Percentiles rank a stretch among this genome's conserved stretches.
These are phyloP conservation scores for Nyssa sinensis DNA, from an alignment of 148 eudicot genomes.

Conservation along the genomic window DNA sequence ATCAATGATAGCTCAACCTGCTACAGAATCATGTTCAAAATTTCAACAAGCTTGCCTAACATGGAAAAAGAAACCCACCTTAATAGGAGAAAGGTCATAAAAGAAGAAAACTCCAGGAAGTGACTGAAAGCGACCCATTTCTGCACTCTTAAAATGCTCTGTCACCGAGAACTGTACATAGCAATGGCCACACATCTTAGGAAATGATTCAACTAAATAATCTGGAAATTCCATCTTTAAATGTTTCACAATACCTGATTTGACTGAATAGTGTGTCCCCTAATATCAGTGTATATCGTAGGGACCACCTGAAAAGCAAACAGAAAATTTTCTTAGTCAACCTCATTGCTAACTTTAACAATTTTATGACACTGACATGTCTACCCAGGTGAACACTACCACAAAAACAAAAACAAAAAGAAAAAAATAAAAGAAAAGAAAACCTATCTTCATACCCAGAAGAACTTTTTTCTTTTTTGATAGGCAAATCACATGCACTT, in stretches of 20 bases:
- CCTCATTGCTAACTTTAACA: not conserved
- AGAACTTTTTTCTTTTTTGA: no score
- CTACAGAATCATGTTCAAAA: not conserved
- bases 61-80: constrained; percentile 44
- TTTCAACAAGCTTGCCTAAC: constrained; percentile 4
- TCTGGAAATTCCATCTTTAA: constrained; percentile 13
- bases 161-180: constrained; percentile 82
- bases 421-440: not conserved
- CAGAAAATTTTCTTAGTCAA: not conserved
- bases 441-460: not conserved
- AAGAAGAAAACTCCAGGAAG: constrained; percentile 87
- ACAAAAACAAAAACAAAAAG: not conserved
- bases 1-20: not conserved
- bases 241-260: constrained; percentile 62
- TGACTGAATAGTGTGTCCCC: constrained; percentile 54
- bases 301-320: constrained; percentile 69
- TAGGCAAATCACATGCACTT: no score
- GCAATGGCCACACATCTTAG: not conserved
- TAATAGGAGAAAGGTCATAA: constrained; percentile 87
- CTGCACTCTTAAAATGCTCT: constrained; percentile 63
- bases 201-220: not conserved
- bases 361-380: not conserved
- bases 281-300: constrained; percentile 61
- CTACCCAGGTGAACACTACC: not conserved
- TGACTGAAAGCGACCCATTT: constrained; percentile 49